These are phyloP conservation scores for Tolypocladium tropicale DNA, from an alignment of 2,329 filamentous ascomycete species.

Conservation along the genomic window DNA sequence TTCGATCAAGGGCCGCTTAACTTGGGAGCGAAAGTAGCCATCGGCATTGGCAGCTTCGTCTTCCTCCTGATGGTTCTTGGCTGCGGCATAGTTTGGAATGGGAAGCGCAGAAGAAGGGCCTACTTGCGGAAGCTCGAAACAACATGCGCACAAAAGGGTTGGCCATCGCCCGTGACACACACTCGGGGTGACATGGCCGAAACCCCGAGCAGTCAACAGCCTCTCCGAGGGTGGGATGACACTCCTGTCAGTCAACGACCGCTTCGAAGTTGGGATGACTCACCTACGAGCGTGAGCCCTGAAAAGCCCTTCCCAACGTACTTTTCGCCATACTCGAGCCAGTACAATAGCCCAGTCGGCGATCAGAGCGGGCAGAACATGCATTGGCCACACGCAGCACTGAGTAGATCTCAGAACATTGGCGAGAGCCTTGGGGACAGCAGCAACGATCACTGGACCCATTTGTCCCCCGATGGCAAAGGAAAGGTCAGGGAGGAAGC, in stretches of 20 bases:
- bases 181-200: slow-evolving; percentile 15
- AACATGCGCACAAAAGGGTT: slow-evolving; percentile 26
- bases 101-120: slow-evolving; percentile 42
- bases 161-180: slow-evolving; percentile 24
- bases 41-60: slow-evolving; percentile 41
- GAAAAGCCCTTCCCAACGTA: slow-evolving; percentile 34
- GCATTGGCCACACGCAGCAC: slow-evolving; percentile 23
- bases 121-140: slow-evolving; percentile 38
- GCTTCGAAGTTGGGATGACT: slow-evolving; percentile 42
- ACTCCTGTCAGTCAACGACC: slow-evolving; percentile 46
- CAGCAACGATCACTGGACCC: background rate
- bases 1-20: slow-evolving; percentile 33
- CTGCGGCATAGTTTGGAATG: slow-evolving; percentile 44
- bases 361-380: slow-evolving; percentile 24
- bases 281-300: slow-evolving; percentile 32
- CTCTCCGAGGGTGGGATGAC: slow-evolving; percentile 42
- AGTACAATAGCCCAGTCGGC: slow-evolving; percentile 48
- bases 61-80: slow-evolving; percentile 37
- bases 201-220: slow-evolving; percentile 41
- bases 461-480: slow-evolving; percentile 21
- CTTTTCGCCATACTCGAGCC: slow-evolving; percentile 50
- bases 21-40: slow-evolving; percentile 47
- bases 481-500: slow-evolving; percentile 30
- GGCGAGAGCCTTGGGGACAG: slow-evolving; percentile 6
- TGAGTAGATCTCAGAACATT: slow-evolving; percentile 7